Conservation (phyloP, 805 yeast genomes). For the Cyberlindnera nakhonratchasimensis region DNA sequence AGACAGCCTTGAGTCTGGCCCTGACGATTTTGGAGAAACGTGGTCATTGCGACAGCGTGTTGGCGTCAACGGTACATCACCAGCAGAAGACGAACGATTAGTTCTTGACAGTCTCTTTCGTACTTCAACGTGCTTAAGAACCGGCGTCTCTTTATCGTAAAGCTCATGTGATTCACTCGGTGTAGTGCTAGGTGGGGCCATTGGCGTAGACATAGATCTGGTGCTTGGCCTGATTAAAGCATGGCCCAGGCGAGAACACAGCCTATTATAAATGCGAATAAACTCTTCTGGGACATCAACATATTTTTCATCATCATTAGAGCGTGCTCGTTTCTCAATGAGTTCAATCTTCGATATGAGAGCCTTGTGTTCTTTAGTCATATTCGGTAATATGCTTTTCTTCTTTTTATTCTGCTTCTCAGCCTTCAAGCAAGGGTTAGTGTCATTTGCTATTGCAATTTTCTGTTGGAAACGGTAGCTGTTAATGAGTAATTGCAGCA, state of each 20-base stretch:
- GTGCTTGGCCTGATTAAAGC: background rate
- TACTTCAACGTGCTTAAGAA: constrained; percentile 1
- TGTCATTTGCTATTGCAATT: too few relatives aligned
- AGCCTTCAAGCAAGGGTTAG: too few relatives aligned
- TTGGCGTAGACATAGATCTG: background rate
- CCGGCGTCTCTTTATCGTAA: background rate
- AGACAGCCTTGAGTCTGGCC: background rate
- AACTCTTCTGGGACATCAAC: constrained; percentile 14
- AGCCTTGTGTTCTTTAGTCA: background rate
- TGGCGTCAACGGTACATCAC: background rate
- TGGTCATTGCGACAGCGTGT: background rate
- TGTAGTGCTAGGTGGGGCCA: background rate
- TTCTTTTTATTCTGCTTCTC: too few relatives aligned
- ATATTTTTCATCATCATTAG: background rate
- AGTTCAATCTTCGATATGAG: constrained; percentile 8
- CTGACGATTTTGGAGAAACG: background rate
- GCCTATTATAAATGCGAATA: constrained; percentile 7
- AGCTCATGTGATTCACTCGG: background rate
- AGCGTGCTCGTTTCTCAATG: constrained; percentile 4
- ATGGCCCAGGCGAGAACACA: constrained; percentile 6
- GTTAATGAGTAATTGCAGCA: constrained; percentile 15
- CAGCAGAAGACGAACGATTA: background rate
- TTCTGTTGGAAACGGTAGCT: constrained; percentile 20
- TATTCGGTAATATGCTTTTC: background rate
- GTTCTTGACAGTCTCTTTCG: background rate